These are phyloP conservation scores for Candida sojae DNA, from an alignment of 1,139 yeast genomes.

Conservation along the genomic window DNA sequence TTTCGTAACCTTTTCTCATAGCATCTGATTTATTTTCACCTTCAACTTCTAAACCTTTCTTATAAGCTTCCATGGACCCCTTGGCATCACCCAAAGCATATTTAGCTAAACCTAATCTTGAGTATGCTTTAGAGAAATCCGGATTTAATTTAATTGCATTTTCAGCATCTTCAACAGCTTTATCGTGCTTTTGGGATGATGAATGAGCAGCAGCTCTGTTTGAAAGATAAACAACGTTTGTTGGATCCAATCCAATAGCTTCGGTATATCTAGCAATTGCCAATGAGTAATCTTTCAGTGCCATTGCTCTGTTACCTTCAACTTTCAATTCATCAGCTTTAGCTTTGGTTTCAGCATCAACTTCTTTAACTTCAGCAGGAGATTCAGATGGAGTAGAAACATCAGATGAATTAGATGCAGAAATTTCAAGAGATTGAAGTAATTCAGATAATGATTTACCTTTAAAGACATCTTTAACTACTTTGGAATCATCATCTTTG, in stretches of 20 bases:
- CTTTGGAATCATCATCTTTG: slow-evolving; percentile 41
- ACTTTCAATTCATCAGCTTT: slow-evolving; percentile 82
- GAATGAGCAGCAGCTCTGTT: slow-evolving; percentile 98
- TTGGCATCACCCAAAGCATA: slow-evolving; percentile 88
- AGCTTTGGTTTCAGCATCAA: slow-evolving; percentile 57
- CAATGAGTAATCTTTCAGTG: slow-evolving; percentile 63
- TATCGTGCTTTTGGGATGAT: slow-evolving; percentile 68
- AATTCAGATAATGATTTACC: slow-evolving; percentile 54
- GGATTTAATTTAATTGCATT: slow-evolving; percentile 79
- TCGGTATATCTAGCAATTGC: slow-evolving; percentile 80
- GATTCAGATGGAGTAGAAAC: slow-evolving; percentile 16
- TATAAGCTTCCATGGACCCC: slow-evolving; percentile 88
- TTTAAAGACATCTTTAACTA: slow-evolving; percentile 38
- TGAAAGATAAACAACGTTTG: slow-evolving; percentile 82
- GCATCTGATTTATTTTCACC: slow-evolving; percentile 85
- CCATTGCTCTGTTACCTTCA: slow-evolving; percentile 91
- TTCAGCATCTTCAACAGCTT: slow-evolving; percentile 83
- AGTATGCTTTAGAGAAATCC: slow-evolving; percentile 85
- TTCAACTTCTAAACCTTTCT: slow-evolving; percentile 82
- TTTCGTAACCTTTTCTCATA: slow-evolving; percentile 91
- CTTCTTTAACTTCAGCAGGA: slow-evolving; percentile 35
- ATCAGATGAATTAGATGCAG: slow-evolving; percentile 22
- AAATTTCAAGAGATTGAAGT: slow-evolving; percentile 21
- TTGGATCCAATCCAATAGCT: slow-evolving; percentile 73
- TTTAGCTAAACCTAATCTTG: slow-evolving; percentile 91